Base-by-base conservation (phyloP, 768 basidiomycete species). In the Lentinula raphanica region DNA sequence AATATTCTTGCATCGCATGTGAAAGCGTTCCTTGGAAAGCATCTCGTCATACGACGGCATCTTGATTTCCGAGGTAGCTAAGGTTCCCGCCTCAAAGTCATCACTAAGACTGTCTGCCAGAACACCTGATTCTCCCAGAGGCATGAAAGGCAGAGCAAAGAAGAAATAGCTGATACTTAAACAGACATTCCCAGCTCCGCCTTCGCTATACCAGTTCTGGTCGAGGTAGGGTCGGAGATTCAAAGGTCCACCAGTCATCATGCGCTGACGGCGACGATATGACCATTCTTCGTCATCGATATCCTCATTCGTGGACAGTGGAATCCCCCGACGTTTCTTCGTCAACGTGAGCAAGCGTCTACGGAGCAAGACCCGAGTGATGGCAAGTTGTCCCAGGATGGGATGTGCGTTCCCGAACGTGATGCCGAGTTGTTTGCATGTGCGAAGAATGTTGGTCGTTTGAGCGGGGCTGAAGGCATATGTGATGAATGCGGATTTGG, bases 261-360 rank as follows among this genome's bases (percentile, higher is more conserved):
- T 77, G 0, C 81, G 80, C 59, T 84, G 75, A 50, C 65, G 71
- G 57, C 71, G 76, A 23, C 84, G 68, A 46, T 74, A 75, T 21
- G 72, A 72, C 84, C 84, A 85, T 64, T 86, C 84, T 3, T 72
- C 74, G 40, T 74, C 65, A 7, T 68, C 65, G 45, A 86, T 79
- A 15, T 80, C 71, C 0, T 83, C 82, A 4, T 71, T 72, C 4
- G 12, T 79, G 62, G 59, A 77, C 81, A 27, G 21, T 23, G 3
- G 51, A 39, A 36, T 25, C n/a, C 23, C 42, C n/a, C 21, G 32
- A 3, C 12, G 36, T 39, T 23, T 25, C 39, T 38, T 53, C 2
- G 25, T 15, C 19, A 53, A 39, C 11, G 51, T 53, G n/a, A 35
- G 51, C 25, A 53, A 19, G 6, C 51, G 51, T 39, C 51, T 53